Percentiles rank a stretch among this genome's conserved stretches.
These are phyloP conservation scores for Viola pubescens DNA, from an alignment of 441 rosid species.

Conservation along the genomic window DNA sequence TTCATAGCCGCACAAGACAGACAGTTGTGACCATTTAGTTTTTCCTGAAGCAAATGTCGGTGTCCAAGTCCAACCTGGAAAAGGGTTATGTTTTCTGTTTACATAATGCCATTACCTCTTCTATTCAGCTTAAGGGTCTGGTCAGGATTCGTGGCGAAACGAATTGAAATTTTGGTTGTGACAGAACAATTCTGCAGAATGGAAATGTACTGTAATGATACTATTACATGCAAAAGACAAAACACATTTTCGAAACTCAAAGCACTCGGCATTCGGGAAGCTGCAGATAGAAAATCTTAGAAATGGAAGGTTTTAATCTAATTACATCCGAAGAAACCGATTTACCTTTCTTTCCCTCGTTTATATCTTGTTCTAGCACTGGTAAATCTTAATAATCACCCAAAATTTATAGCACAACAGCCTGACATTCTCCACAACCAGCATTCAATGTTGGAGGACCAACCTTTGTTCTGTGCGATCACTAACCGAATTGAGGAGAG, in stretches of 20 bases:
- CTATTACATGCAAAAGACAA: background rate
- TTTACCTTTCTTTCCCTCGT: constrained; percentile 12
- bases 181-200: background rate
- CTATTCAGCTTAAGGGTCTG: too few species aligned
- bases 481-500: constrained; percentile 21
- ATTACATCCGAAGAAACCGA: constrained; percentile 16
- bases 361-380: constrained; percentile 17
- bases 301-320: constrained; percentile 25
- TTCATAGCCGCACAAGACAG: background rate
- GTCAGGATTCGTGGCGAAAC: too few species aligned
- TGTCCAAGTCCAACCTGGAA: too few species aligned
- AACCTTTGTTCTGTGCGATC: constrained; percentile 19
- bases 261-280: constrained; percentile 24
- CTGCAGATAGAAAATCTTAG: constrained; percentile 23
- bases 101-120: too few species aligned
- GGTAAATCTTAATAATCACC: constrained; percentile 22
- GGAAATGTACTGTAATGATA: background rate
- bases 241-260: constrained; percentile 17
- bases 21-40: too few species aligned
- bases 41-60: too few species aligned
- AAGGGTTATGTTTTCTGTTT: too few species aligned
- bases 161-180: background rate
- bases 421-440: constrained; percentile 21
- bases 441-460: constrained; percentile 14
- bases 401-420: constrained; percentile 23